Conservation (phyloP, 306 rosid genomes). For the Sesbania bispinosa region DNA sequence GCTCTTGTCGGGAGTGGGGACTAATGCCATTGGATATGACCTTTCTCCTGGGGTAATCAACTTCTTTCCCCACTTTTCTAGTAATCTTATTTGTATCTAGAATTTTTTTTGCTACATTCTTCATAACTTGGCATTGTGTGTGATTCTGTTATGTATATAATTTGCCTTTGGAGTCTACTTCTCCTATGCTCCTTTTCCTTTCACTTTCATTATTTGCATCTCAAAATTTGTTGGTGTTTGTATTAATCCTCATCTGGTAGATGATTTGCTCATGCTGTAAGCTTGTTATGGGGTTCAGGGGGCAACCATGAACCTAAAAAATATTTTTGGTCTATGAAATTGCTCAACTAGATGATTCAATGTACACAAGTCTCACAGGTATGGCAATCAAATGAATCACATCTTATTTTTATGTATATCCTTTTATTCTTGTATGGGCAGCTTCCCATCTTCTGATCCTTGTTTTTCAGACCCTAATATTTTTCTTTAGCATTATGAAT, state of each 20-base stretch:
- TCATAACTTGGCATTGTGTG: neutral
- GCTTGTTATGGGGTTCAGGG: slow-evolving; percentile 7
- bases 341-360: neutral
- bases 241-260: neutral
- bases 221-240: neutral
- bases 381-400: neutral
- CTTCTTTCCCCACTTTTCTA: neutral
- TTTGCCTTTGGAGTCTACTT: neutral
- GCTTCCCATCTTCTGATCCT: neutral
- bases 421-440: neutral
- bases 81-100: neutral
- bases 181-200: neutral
- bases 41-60: slow-evolving; percentile 78
- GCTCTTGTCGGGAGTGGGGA: slow-evolving; percentile 92
- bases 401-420: neutral
- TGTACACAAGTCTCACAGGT: neutral
- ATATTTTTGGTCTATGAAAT: neutral
- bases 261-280: slow-evolving; percentile 7
- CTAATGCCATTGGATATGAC: slow-evolving; percentile 97
- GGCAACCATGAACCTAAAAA: neutral
- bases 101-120: neutral
- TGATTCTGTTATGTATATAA: neutral
- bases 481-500: neutral
- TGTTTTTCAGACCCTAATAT: neutral
- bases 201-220: neutral